Evolutionary conservation across 2,329 filamentous ascomycete species (phyloP).

Genomic region (Calcarisporium arbuscula): DNA sequence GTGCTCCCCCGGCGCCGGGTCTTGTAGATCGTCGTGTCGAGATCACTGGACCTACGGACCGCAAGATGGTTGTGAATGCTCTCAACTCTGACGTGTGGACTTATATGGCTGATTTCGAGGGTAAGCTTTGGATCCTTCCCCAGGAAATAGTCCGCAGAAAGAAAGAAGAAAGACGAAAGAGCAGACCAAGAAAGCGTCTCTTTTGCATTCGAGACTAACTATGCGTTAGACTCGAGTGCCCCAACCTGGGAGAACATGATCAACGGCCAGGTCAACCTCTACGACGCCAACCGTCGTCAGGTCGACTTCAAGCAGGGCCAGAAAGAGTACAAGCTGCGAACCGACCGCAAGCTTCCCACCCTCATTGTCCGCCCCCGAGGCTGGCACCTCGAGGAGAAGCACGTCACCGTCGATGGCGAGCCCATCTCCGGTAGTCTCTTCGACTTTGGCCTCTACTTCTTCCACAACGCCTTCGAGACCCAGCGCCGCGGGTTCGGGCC

Average conservation of each 20-base stretch:
- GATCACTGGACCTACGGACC: constrained; percentile 94
- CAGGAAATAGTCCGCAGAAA: neutral
- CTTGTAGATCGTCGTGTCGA: constrained; percentile 90
- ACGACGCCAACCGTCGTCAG: constrained; percentile 89
- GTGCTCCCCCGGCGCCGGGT: constrained; percentile 83
- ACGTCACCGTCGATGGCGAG: constrained; percentile 91
- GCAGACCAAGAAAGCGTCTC: neutral
- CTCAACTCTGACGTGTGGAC: constrained; percentile 95
- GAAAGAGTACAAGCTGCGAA: constrained; percentile 97
- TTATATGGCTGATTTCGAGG: constrained; percentile 99
- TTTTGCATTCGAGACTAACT: constrained; percentile 12
- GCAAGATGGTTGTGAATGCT: constrained; percentile 99
- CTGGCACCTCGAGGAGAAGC: constrained; percentile 98
- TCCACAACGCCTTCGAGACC: constrained; percentile 90
- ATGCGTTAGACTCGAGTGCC: constrained; percentile 71
- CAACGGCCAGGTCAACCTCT: constrained; percentile 94
- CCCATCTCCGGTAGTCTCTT: constrained; percentile 89
- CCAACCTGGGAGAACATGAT: constrained; percentile 99
- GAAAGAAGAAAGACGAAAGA: constrained; percentile 7
- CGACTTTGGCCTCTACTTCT: constrained; percentile 98
- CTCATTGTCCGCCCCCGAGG: constrained; percentile 91
- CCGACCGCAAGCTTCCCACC: constrained; percentile 76
- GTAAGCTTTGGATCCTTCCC: constrained; percentile 39
- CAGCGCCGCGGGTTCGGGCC: constrained; percentile 79
- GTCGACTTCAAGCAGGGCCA: constrained; percentile 93